phyloP scores from a whole-genome alignment of 2,329 filamentous ascomycete genomes.

The Apiospora malaysiana region DNA sequence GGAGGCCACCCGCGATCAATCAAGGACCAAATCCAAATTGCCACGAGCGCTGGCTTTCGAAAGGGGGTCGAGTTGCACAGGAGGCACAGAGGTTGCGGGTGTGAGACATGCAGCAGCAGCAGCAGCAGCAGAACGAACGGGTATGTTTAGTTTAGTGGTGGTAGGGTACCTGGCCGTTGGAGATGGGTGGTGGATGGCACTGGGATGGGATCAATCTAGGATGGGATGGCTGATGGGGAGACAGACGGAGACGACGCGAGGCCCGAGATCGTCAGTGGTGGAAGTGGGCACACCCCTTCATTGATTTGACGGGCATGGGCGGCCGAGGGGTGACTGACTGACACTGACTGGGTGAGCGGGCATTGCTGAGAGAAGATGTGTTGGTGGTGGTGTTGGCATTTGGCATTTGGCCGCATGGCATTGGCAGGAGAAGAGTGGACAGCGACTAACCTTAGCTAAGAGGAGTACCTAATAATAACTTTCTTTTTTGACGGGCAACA shows the following conservation, averaged over 20 bases:
- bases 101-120: conserved; percentile 13
- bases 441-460: conserved; percentile 8
- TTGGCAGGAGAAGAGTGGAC: not conserved
- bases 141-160: conserved; percentile 12
- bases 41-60: not conserved
- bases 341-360: no score
- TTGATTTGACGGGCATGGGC: conserved; percentile 3
- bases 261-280: conserved; percentile 17
- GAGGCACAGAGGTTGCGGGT: not conserved
- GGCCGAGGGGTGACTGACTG: not conserved
- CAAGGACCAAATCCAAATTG: not conserved
- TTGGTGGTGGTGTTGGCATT: not conserved
- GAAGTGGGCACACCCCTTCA: conserved; percentile 15
- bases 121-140: conserved; percentile 14
- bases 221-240: conserved; percentile 18
- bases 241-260: conserved; percentile 9
- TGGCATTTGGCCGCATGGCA: no score
- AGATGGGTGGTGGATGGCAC: conserved; percentile 1
- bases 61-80: conserved; percentile 16
- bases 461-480: conserved; percentile 16
- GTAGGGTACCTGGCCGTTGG: conserved; percentile 17
- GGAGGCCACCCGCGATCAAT: conserved; percentile 4
- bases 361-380: not conserved
- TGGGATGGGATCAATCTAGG: not conserved
- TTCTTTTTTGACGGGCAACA: not conserved